Conservation (phyloP, 768 basidiomycete genomes). For the Suillus decipiens region DNA sequence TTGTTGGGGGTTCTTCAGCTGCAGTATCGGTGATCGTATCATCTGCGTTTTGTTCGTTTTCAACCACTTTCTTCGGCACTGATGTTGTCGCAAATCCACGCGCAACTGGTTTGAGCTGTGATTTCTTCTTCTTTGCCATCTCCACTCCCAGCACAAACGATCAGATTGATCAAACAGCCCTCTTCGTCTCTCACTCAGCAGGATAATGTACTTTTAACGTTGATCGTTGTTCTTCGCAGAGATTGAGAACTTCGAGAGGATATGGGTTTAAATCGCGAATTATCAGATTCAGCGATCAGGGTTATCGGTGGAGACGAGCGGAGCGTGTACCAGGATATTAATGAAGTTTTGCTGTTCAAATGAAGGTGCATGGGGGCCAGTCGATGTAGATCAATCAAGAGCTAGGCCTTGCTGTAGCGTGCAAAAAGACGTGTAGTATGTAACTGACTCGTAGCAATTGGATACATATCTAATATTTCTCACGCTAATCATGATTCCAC, state of each 20-base stretch:
- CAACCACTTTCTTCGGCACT: constrained; percentile 69
- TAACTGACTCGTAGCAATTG: not conserved
- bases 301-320: not conserved
- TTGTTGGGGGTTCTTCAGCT: constrained; percentile 7
- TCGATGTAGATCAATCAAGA: constrained; percentile 7
- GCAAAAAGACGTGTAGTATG: constrained; percentile 1
- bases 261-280: not conserved
- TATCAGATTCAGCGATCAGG: not conserved
- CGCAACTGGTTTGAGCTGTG: constrained; percentile 69
- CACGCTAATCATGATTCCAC: constrained; percentile 2
- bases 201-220: not conserved
- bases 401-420: constrained; percentile 3
- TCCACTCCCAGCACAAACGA: constrained; percentile 1
- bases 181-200: not conserved
- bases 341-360: constrained; percentile 6
- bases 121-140: constrained; percentile 88
- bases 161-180: not conserved
- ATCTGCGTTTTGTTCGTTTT: constrained; percentile 20
- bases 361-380: constrained; percentile 7
- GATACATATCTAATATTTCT: constrained; percentile 5
- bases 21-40: constrained; percentile 11
- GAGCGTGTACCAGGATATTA: constrained; percentile 1
- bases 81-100: constrained; percentile 85
- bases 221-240: not conserved
- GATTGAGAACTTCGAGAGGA: not conserved